These are phyloP conservation scores for Globisporangium uncinulatum DNA, from an alignment of 352 stramenopile species.

Conservation along the genomic window DNA sequence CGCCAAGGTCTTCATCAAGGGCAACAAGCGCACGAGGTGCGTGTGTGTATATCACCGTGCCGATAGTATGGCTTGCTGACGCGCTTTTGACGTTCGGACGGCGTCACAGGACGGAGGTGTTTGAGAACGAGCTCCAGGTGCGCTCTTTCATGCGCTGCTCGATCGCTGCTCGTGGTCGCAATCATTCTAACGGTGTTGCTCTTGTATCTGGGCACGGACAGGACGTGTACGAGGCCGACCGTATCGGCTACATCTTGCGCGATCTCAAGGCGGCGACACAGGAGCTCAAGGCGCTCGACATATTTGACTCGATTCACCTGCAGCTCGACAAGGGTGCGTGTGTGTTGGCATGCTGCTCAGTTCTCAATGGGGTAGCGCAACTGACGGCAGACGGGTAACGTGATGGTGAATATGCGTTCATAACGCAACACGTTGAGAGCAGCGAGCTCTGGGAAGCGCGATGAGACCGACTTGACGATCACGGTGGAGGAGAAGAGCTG, in stretches of 20 bases:
- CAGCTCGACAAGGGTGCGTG: constrained; percentile 64
- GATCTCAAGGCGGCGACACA: constrained; percentile 54
- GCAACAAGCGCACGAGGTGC: constrained; percentile 84
- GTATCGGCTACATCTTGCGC: constrained; percentile 57
- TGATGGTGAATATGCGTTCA: neutral
- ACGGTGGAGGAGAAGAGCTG: constrained; percentile 86
- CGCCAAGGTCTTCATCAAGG: constrained; percentile 83
- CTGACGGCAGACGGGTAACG: neutral
- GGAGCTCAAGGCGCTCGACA: constrained; percentile 71
- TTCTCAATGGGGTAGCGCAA: neutral
- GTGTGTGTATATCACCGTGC: constrained; percentile 1
- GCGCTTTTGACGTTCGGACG: no score
- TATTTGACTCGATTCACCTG: constrained; percentile 82
- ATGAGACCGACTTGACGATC: constrained; percentile 86
- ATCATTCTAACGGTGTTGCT: neutral
- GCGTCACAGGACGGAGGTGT: constrained; percentile 57
- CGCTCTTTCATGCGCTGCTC: neutral
- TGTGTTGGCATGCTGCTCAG: neutral
- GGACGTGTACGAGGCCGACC: constrained; percentile 56
- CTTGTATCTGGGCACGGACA: constrained; percentile 5
- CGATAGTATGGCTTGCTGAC: neutral
- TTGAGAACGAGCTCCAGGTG: constrained; percentile 84
- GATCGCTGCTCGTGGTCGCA: no score
- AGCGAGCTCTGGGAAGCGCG: constrained; percentile 58
- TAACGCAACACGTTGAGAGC: neutral